These are phyloP conservation scores for Coemansia sp. DNA, from an alignment of 192 early-diverging fungal genomes.

Conservation along the genomic window DNA sequence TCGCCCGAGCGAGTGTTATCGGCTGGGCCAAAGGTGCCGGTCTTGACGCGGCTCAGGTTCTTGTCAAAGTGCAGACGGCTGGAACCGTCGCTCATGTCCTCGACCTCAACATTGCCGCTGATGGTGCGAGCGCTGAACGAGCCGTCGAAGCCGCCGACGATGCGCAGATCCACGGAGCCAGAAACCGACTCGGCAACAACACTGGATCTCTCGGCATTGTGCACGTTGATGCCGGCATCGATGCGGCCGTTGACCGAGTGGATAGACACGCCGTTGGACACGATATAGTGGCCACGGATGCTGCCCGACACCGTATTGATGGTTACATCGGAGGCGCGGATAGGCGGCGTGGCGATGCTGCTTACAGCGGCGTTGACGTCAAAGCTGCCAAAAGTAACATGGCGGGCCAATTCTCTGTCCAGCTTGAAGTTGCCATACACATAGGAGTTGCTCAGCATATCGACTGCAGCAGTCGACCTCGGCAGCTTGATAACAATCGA, in stretches of 20 bases:
- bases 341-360: conserved; percentile 30
- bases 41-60: conserved; percentile 31
- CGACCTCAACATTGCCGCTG: conserved; percentile 31
- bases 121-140: conserved; percentile 35
- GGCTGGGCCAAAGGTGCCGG: conserved; percentile 43
- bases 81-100: conserved; percentile 48
- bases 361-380: conserved; percentile 34
- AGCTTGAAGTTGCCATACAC: conserved; percentile 45
- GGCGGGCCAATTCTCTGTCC: conserved; percentile 30
- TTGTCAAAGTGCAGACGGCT: conserved; percentile 54
- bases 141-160: conserved; percentile 46
- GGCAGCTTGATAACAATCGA: conserved; percentile 37
- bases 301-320: conserved; percentile 43
- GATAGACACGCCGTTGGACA: conserved; percentile 21
- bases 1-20: conserved; percentile 23
- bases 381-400: conserved; percentile 40
- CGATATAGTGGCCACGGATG: conserved; percentile 34
- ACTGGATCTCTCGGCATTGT: conserved; percentile 29
- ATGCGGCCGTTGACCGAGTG: conserved; percentile 42
- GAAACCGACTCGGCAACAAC: conserved; percentile 38
- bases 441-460: conserved; percentile 28
- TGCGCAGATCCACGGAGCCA: conserved; percentile 30
- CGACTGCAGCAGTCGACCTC: conserved; percentile 19
- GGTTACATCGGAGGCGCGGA: conserved; percentile 23
- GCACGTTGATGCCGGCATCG: conserved; percentile 41